Conservation (phyloP, 768 basidiomycete genomes). For the Boletus sp. region DNA sequence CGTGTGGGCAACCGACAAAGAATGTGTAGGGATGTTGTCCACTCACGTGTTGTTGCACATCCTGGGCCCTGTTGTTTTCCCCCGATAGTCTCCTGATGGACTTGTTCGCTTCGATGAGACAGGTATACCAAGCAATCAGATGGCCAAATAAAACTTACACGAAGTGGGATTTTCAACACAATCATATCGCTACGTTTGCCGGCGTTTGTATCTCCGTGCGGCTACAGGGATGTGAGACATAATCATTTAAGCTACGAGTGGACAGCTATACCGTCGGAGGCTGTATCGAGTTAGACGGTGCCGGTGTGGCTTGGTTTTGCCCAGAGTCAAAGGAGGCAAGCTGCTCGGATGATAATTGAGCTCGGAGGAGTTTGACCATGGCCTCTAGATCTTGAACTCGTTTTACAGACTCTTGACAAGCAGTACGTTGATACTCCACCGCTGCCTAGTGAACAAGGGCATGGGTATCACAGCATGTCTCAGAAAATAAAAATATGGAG, state of each 20-base stretch:
- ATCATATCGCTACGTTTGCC: slow-evolving; percentile 22
- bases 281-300: not conserved
- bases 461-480: not conserved
- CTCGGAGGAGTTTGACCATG: slow-evolving; percentile 14
- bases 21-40: not conserved
- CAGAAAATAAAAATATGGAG: not conserved
- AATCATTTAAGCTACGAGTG: not conserved
- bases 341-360: slow-evolving; percentile 17
- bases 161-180: slow-evolving; percentile 21
- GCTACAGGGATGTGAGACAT: slow-evolving; percentile 11
- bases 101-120: slow-evolving; percentile 9
- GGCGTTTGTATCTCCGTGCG: not conserved
- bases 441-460: slow-evolving; percentile 9
- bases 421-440: slow-evolving; percentile 10
- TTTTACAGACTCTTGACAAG: slow-evolving; percentile 11
- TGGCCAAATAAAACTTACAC: slow-evolving; percentile 6
- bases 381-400: slow-evolving; percentile 18
- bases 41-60: slow-evolving; percentile 14
- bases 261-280: slow-evolving; percentile 10
- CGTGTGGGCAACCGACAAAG: not conserved
- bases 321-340: slow-evolving; percentile 13
- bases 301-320: not conserved
- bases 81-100: slow-evolving; percentile 2
- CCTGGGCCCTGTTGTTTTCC: slow-evolving; percentile 1
- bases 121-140: not conserved